These are phyloP conservation scores for Termitomyces sp. DNA, from an alignment of 768 basidiomycete species.

Conservation along the genomic window DNA sequence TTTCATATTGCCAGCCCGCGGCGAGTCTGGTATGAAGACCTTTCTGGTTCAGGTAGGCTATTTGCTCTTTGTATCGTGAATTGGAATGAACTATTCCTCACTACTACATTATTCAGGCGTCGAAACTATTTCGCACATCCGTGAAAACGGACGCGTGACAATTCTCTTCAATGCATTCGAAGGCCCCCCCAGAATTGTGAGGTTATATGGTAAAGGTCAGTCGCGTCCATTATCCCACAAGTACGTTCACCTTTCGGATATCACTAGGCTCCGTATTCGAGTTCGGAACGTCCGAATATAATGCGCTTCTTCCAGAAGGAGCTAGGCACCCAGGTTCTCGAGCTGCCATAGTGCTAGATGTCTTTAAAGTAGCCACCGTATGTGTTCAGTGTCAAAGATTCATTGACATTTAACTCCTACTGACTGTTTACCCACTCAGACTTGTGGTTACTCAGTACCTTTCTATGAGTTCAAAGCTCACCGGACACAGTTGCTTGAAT, in stretches of 20 bases:
- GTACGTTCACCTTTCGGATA: slow-evolving; percentile 2
- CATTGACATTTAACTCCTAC: background rate
- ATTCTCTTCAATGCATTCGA: slow-evolving; percentile 60
- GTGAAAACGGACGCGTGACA: slow-evolving; percentile 58
- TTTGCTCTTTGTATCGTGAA: background rate
- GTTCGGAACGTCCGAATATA: slow-evolving; percentile 58
- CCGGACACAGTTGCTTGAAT: slow-evolving; percentile 49
- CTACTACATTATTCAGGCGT: slow-evolving; percentile 21
- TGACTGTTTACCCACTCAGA: slow-evolving; percentile 28
- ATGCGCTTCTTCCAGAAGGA: slow-evolving; percentile 40
- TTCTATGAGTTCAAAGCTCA: slow-evolving; percentile 53
- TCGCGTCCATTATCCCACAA: background rate
- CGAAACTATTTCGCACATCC: slow-evolving; percentile 43
- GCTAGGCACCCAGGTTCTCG: slow-evolving; percentile 53
- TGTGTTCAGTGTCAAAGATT: slow-evolving; percentile 9
- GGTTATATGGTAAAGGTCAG: slow-evolving; percentile 57
- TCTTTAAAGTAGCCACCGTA: slow-evolving; percentile 51
- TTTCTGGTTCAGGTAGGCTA: slow-evolving; percentile 57
- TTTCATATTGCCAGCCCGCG: slow-evolving; percentile 54
- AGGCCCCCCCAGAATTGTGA: slow-evolving; percentile 50
- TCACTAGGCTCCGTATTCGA: slow-evolving; percentile 51
- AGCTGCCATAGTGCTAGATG: slow-evolving; percentile 52
- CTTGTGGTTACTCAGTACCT: slow-evolving; percentile 64
- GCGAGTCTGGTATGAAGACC: slow-evolving; percentile 69
- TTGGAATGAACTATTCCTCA: background rate